Evolutionary conservation across 2,329 filamentous ascomycete genomes (phyloP), one percentile per base, ranked within the genome.

Genomic region (Hymenoscyphus linearis): DNA sequence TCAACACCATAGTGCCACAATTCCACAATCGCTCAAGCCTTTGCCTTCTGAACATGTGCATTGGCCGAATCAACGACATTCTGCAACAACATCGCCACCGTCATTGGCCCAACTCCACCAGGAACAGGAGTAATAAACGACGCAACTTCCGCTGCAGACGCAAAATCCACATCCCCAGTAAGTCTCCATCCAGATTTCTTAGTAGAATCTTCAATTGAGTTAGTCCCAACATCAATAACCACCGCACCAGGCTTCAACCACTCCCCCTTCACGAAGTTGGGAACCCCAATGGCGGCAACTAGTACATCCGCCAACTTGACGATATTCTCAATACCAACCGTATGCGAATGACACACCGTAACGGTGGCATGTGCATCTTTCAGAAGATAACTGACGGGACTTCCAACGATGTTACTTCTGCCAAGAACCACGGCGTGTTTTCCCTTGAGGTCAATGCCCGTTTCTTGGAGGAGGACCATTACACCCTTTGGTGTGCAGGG

Each of bases 401-500:
- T 96, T 67, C 95, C 95, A 36, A 99, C 95, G 71, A 99, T 99
- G 74, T 99, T 93, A 75, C 93, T 98, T 62, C 95, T 85, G 55
- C 95, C 95, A 56, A 99, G 81, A 16, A 99, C 93, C 2, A 98
- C 93, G 36, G 95, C 95, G 69, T 93, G 88, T 82, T 98, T 98
- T 69, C 95, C 95, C 59, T 83, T 84, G 59, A 95, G 80, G 60
- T 96, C 85, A 47, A 99, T 85, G 7, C 92, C 93, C 22, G 88
- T 86, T 75, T 95, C 90, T 73, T 91, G 78, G 62, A 99, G 81
- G 68, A 99, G 82, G 50, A 90, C 89, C 93, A 99, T 98, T 72
- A 97, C 90, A 72, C 95, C 95, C 79, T 97, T 93, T 58, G 95
- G 95, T 1, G 95, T 99, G 82, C 95, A 99, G 54, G 95, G 95